Conservation (phyloP, 768 basidiomycete species). For the Plicaturopsis crispa region DNA sequence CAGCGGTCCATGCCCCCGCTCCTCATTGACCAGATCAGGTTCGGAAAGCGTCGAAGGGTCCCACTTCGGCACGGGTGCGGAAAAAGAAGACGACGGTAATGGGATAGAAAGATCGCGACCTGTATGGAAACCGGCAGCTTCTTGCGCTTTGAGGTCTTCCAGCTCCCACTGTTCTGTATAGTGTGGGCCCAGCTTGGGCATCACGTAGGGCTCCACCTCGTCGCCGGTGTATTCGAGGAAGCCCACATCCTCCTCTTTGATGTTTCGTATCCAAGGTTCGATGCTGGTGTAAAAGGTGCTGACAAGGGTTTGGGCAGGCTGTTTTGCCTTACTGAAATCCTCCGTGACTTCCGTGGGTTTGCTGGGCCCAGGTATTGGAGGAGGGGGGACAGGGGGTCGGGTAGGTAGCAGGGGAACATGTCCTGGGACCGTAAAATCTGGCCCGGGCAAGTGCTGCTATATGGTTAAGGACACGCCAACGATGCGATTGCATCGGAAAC, state of each 20-base stretch:
- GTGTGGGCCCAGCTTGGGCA: conserved; percentile 83
- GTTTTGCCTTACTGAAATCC: conserved; percentile 83
- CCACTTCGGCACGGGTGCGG: conserved; percentile 62
- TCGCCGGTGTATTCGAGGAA: conserved; percentile 89
- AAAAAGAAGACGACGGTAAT: conserved; percentile 29
- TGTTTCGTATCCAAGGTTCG: conserved; percentile 82
- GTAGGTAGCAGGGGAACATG: conserved; percentile 41
- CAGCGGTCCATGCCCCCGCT: conserved; percentile 78
- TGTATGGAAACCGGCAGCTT: conserved; percentile 32
- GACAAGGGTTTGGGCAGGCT: conserved; percentile 60
- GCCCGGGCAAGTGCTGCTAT: conserved; percentile 28
- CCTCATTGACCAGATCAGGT: conserved; percentile 58
- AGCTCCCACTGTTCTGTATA: conserved; percentile 94
- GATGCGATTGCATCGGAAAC: conserved; percentile 8
- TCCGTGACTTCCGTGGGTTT: conserved; percentile 78
- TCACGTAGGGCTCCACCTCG: conserved; percentile 78
- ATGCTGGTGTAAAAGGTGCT: conserved; percentile 82
- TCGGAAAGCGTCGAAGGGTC: conserved; percentile 80
- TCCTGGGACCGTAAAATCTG: conserved; percentile 57
- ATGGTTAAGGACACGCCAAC: not conserved
- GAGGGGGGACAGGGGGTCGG: conserved; percentile 55
- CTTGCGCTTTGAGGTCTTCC: conserved; percentile 56
- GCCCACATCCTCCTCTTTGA: conserved; percentile 94
- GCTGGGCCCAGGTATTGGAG: conserved; percentile 74
- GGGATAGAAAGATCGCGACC: conserved; percentile 17